A percentile compares a stretch with the other conserved stretches of the same genome.
Conservation (phyloP, 176 grass and related monocot species). For the Hordeum vulgare region MorexV3_pseudomolecules_assembly NC_058520.1:9809082-9809581, state of each 20-base stretch:
- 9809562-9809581: not conserved
- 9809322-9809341: not conserved
- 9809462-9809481: not conserved
- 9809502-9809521: not conserved
- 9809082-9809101: conserved; percentile 55
- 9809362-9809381: not conserved
- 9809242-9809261: too few species aligned
- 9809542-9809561: not conserved
- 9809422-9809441: not conserved
- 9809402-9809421: not conserved
- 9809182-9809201: not conserved
- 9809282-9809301: not conserved
- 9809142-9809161: not conserved
- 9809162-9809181: not conserved
- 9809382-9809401: not conserved
- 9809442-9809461: not conserved
- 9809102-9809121: not conserved
- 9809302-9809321: not conserved
- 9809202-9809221: not conserved
- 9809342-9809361: not conserved
- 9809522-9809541: not conserved
- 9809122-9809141: not conserved
- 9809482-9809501: too few species aligned
- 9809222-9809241: not conserved
- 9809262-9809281: not conserved